Conservation (phyloP, 2,329 filamentous ascomycete species). For the Pyrenophora tritici-repentis region DNA sequence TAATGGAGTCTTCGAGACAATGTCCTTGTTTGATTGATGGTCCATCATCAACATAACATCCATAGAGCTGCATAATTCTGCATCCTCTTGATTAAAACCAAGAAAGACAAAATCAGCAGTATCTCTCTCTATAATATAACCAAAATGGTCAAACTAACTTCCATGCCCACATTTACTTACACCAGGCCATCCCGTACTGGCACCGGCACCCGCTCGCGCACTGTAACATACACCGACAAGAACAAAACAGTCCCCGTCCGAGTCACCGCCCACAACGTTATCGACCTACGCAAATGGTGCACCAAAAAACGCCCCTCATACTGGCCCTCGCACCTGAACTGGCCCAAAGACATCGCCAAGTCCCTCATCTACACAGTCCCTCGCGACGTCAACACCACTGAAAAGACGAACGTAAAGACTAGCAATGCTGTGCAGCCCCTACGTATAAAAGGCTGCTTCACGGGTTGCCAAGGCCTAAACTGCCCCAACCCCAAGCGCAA, state of each 20-base stretch:
- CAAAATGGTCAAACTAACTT: background rate
- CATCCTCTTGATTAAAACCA: background rate
- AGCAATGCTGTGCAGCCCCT: no score
- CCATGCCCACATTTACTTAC: background rate
- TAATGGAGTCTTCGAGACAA: background rate
- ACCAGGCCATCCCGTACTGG: background rate
- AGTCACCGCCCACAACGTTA: background rate
- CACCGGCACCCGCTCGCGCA: background rate
- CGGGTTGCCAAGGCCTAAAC: background rate
- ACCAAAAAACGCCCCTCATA: background rate
- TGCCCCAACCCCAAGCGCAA: background rate
- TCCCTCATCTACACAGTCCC: background rate
- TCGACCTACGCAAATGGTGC: background rate
- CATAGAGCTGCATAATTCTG: background rate
- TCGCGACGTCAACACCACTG: no score
- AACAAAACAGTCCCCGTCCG: background rate
- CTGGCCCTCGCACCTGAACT: background rate
- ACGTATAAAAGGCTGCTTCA: no score
- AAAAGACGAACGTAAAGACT: no score
- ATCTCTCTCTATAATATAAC: background rate
- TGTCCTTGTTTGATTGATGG: background rate
- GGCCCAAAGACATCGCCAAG: background rate
- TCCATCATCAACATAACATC: background rate
- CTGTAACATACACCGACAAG: background rate
- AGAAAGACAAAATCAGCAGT: background rate